Percentiles rank a stretch among this genome's conserved stretches.
phyloP scores from a whole-genome alignment of 805 yeast species.

The Candida khao-thaluensis region DNA sequence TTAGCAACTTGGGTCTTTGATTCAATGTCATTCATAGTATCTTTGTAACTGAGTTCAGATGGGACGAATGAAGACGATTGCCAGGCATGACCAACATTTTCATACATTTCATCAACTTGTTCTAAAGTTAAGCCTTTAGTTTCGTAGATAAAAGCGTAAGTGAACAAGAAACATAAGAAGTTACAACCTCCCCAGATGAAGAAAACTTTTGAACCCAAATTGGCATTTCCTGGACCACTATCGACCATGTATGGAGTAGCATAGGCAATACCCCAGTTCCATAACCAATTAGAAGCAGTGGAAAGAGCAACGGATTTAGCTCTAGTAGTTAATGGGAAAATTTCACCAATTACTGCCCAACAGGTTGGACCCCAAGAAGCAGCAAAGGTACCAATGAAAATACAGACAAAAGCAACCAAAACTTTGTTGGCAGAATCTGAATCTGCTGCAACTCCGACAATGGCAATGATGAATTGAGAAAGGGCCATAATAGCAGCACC shows the following conservation, averaged over 20 bases:
- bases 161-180: constrained; percentile 32
- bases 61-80: constrained; percentile 30
- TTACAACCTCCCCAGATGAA: constrained; percentile 45
- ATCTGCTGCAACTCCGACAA: constrained; percentile 40
- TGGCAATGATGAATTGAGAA: constrained; percentile 61
- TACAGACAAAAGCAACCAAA: constrained; percentile 38
- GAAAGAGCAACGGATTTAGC: constrained; percentile 39
- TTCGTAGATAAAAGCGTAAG: constrained; percentile 36
- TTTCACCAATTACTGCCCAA: constrained; percentile 39
- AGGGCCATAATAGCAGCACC: constrained; percentile 75
- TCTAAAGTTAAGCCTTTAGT: constrained; percentile 43
- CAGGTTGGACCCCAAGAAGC: constrained; percentile 43
- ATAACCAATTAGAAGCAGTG: constrained; percentile 42
- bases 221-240: constrained; percentile 36
- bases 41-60: constrained; percentile 7
- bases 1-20: constrained; percentile 6
- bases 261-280: constrained; percentile 42
- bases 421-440: constrained; percentile 29
- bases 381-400: constrained; percentile 40
- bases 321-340: constrained; percentile 37
- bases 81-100: constrained; percentile 33
- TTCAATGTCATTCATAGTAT: constrained; percentile 3
- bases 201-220: constrained; percentile 41
- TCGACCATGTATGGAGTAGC: constrained; percentile 44
- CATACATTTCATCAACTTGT: constrained; percentile 41